Evolutionary conservation across 148 eudicot species (phyloP), one percentile per base, ranked within the genome.

Genomic region (Chenopodium berlandieri): DNA sequence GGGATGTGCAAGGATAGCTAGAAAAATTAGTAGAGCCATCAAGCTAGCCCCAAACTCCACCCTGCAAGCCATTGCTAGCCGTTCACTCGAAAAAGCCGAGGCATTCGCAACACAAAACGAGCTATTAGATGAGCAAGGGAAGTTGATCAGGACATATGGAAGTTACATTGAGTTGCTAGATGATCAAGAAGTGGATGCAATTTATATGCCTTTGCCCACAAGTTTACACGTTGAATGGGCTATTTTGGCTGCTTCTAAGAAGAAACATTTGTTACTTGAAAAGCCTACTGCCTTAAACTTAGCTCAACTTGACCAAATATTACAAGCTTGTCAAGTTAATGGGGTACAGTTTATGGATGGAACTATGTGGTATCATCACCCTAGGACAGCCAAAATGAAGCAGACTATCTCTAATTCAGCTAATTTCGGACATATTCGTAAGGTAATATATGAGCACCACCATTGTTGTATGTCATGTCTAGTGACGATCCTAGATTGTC

Each of bases 301-400:
- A 23, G 48, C 27, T 27, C 82, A 89, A 32, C 82, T 89, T 72
- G 89, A 88, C 75, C 75, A 52, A 63, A 89, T 91, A 64, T 37
- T 91, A 48, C 84, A 86, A 20, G 89, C 90, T 7, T 91, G 90
- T 80, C 79, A 79, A 44, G 44, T 44, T 1, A 89, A 86, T 81
- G 86, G 90, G 31, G 87, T 86, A 11, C 90, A 89, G 78, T 89
- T 91, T 66, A 91, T 91, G 94, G 90, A 91, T 81, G 90, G 85
- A 8, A 85, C 88, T 31, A 88, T 88, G 90, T 89, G 94, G 94
- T 86, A 83, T 80, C 91, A 91, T 87, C 89, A 91, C 66, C 91
- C 91, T 77, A 88, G 94, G 85, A 91, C 94, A 65, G 81, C 75
- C 0, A 79, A 79, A 63, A 91, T 91, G 85, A 84, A 89, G 82